Evolutionary conservation across 495 filamentous ascomycete genomes (phyloP), one percentile per base, ranked within the genome.

Genomic region (Penicillium soppii): DNA sequence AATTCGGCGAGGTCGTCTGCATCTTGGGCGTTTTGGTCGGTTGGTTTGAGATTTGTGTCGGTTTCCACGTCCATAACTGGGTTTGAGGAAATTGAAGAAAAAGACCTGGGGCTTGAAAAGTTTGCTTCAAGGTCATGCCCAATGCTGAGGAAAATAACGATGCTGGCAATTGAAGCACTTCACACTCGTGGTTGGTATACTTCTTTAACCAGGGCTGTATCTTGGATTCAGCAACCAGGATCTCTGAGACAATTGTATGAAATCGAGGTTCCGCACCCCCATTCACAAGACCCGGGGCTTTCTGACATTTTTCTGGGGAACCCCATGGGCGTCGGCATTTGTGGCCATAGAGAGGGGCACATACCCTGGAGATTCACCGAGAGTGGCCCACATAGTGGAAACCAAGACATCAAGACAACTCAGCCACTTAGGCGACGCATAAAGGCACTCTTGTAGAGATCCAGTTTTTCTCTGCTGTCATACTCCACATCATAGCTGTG

Each of bases 1-100:
- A 80, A 58, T 6, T 66, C 71, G 1, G 74, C 77, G 48, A 80
- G 67, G 39, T 79, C 77, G 51, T 63, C 57, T 16, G 75, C 77
- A 69, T 80, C 76, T 42, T 69, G 68, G 39, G 66, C 62, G 38
- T 58, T 61, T 54, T 70, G 61, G 33, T 70, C 70, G 52, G 46
- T 56, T 38, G 67, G 68, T 56, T 73, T 72, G 43, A 64, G 21
- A 1, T 54, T 45, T 16, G 50, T 38, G n/a, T 70, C 61, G 22
- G 42, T 45, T 61, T 71, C 66, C 52, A 57, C 21, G 53, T 74
- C 71, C 64, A 69, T 72, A 43, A 27, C 32, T 6, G 22, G 8
- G 45, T 21, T 4, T 17, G 5, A 7, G 10, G 0, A 39, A 19
- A 20, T 4, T 4, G 7, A 17, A 27, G 27, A 13, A 9, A 27